A percentile compares a stretch with the other conserved stretches of the same genome.
phyloP scores from a whole-genome alignment of 371 early-diverging fungal species.

The Nematocida sp. region DNA sequence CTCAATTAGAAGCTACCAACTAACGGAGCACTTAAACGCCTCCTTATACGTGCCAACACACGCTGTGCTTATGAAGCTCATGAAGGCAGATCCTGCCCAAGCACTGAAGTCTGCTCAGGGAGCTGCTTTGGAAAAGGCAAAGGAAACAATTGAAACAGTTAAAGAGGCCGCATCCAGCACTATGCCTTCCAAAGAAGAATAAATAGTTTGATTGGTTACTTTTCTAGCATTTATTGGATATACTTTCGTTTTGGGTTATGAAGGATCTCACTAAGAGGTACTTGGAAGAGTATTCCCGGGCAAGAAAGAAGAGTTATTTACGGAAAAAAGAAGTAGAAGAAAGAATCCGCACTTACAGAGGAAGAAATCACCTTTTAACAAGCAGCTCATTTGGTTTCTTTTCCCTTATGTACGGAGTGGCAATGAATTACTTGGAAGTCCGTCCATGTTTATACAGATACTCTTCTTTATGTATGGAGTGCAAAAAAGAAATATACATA shows the following conservation, averaged over 20 bases:
- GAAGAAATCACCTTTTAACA: neutral
- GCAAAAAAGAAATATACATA: constrained; percentile 30
- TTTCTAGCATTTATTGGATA: neutral
- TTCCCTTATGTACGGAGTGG: neutral
- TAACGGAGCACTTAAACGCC: constrained; percentile 42
- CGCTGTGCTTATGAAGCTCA: constrained; percentile 10
- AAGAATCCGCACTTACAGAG: neutral
- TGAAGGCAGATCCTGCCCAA: constrained; percentile 37
- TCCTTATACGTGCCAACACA: neutral
- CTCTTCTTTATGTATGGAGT: constrained; percentile 3
- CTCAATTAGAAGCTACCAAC: constrained; percentile 22
- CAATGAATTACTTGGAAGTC: constrained; percentile 17
- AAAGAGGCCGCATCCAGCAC: neutral
- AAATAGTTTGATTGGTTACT: constrained; percentile 25
- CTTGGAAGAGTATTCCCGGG: neutral
- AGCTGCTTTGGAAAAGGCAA: constrained; percentile 40
- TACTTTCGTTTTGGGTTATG: neutral
- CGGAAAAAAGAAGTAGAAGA: constrained; percentile 8
- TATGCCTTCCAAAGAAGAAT: constrained; percentile 50
- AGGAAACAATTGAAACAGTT: neutral
- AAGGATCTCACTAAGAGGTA: constrained; percentile 26
- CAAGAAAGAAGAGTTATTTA: neutral
- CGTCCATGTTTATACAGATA: constrained; percentile 9
- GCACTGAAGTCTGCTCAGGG: constrained; percentile 53
- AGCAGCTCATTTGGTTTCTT: neutral